phyloP scores from a whole-genome alignment of 192 early-diverging fungal genomes.

The Haplosporangium gracile region DNA sequence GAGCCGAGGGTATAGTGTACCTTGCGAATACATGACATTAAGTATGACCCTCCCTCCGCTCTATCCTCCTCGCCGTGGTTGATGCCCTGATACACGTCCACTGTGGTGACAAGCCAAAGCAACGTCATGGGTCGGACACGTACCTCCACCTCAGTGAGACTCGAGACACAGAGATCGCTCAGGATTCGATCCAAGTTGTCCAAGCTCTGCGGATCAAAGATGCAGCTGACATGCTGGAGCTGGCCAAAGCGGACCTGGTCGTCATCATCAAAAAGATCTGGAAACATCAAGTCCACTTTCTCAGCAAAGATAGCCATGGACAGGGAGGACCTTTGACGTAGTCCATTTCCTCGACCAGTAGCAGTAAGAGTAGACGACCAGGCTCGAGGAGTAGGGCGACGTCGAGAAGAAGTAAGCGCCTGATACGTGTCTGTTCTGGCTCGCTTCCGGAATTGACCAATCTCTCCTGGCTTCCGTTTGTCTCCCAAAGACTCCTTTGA shows the following conservation, averaged over 20 bases:
- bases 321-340: not conserved
- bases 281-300: not conserved
- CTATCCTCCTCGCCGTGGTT: not conserved
- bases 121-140: not conserved
- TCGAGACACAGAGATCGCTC: not conserved
- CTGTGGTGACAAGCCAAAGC: not conserved
- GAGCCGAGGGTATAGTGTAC: not conserved
- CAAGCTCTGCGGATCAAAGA: not conserved
- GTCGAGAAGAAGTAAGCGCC: not conserved
- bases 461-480: not conserved
- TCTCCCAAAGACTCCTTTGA: not conserved
- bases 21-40: not conserved
- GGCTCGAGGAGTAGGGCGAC: too few species aligned
- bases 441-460: not conserved
- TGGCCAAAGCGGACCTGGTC: not conserved
- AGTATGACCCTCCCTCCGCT: not conserved
- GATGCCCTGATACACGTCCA: not conserved
- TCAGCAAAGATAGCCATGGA: not conserved
- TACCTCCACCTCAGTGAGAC: not conserved
- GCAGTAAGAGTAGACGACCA: too few species aligned
- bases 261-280: not conserved
- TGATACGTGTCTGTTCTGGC: not conserved
- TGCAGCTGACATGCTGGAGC: not conserved
- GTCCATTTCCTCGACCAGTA: not conserved
- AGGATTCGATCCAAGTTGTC: not conserved